A percentile compares a stretch with the other conserved stretches of the same genome.
phyloP scores from a whole-genome alignment of 768 basidiomycete genomes.

The Leccinum imitatum region DNA sequence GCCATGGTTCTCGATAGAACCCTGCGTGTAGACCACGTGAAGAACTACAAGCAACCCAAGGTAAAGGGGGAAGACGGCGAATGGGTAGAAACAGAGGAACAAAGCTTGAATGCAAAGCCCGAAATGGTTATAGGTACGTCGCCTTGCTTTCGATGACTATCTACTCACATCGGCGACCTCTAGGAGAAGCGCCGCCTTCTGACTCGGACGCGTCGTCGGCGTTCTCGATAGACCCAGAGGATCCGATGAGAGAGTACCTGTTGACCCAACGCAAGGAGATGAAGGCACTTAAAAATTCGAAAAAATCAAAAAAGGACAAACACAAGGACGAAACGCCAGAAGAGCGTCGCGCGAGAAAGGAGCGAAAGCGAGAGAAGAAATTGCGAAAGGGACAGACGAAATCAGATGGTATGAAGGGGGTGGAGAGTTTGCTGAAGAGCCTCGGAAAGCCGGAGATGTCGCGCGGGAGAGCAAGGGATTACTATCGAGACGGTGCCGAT shows the following conservation, averaged over 20 bases:
- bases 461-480: constrained; percentile 12
- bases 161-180: constrained; percentile 11
- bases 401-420: constrained; percentile 62
- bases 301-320: constrained; percentile 59
- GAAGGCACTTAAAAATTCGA: constrained; percentile 62
- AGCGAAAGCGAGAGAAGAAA: constrained; percentile 70
- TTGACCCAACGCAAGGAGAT: constrained; percentile 71
- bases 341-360: constrained; percentile 74
- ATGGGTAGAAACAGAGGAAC: constrained; percentile 80
- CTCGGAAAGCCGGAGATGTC: constrained; percentile 33
- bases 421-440: constrained; percentile 61
- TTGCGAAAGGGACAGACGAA: constrained; percentile 49
- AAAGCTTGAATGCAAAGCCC: constrained; percentile 86
- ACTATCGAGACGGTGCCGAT: constrained; percentile 12
- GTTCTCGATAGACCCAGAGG: constrained; percentile 86
- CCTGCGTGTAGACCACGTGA: constrained; percentile 89
- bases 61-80: constrained; percentile 80
- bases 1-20: constrained; percentile 84
- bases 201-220: constrained; percentile 66
- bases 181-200: constrained; percentile 54
- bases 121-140: constrained; percentile 59
- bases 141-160: neutral
- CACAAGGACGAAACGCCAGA: constrained; percentile 77
- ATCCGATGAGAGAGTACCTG: constrained; percentile 96
- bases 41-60: constrained; percentile 88